phyloP scores from a whole-genome alignment of 768 basidiomycete genomes.

The Phlebiopsis flavidoalba region DNA sequence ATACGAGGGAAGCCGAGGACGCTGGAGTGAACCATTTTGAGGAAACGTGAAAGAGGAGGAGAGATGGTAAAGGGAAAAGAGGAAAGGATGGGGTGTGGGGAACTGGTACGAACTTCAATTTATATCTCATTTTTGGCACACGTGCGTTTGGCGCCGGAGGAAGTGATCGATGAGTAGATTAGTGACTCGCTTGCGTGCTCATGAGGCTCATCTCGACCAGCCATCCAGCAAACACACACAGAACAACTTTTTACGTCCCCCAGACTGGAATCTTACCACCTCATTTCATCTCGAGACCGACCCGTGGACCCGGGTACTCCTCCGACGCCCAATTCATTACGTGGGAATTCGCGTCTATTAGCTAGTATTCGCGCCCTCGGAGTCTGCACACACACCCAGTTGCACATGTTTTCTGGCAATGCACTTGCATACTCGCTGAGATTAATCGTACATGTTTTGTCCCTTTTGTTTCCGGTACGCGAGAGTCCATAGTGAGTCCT shows the following conservation, averaged over 20 bases:
- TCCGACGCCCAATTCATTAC: not conserved
- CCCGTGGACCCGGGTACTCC: not conserved
- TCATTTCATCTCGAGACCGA: not conserved
- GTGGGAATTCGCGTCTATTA: not conserved
- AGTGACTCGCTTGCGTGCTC: constrained; percentile 5
- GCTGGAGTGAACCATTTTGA: constrained; percentile 42
- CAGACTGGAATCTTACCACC: not conserved
- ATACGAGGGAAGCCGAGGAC: constrained; percentile 58
- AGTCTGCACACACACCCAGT: too few relatives aligned
- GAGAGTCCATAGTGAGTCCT: not conserved
- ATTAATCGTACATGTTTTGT: constrained; percentile 1
- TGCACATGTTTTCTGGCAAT: not conserved
- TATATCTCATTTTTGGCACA: constrained; percentile 6
- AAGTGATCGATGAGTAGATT: constrained; percentile 1
- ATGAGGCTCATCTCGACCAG: not conserved
- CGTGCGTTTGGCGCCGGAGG: constrained; percentile 4
- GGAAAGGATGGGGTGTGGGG: constrained; percentile 8
- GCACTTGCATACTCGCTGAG: not conserved
- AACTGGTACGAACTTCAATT: constrained; percentile 6
- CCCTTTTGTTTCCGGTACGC: not conserved
- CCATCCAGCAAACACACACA: not conserved
- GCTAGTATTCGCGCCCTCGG: not conserved
- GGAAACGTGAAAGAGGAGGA: constrained; percentile 7
- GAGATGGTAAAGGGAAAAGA: constrained; percentile 17
- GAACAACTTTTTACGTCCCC: not conserved